Conservation (phyloP, 2,329 filamentous ascomycete species). For the Beauveria scarabaeidicola region DNA sequence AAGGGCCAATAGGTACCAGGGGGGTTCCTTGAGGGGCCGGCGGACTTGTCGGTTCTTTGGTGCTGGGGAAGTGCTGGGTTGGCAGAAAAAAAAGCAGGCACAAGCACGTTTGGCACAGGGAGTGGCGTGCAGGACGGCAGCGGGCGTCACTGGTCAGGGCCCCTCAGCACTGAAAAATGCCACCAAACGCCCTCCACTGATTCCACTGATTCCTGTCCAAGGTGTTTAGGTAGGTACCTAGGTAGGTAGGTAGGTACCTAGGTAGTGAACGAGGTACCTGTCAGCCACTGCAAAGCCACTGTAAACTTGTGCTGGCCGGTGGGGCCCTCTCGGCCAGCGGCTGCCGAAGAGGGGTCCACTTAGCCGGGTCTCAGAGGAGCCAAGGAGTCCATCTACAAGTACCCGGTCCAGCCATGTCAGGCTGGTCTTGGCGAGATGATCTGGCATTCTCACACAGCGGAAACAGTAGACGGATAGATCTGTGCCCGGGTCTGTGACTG, state of each 20-base stretch:
- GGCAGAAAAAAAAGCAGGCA: not conserved
- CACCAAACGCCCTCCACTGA: not conserved
- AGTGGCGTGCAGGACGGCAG: not conserved
- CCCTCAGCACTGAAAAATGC: not conserved
- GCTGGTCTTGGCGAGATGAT: not conserved
- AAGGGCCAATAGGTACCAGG: not conserved
- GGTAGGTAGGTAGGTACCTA: too few relatives aligned
- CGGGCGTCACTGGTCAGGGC: not conserved
- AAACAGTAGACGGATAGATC: not conserved
- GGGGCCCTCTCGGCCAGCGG: conserved; percentile 3
- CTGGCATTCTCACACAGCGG: not conserved
- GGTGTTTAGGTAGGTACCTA: too few relatives aligned
- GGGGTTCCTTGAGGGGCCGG: not conserved
- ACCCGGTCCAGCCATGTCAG: not conserved
- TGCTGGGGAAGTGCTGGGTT: not conserved
- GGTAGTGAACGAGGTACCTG: not conserved
- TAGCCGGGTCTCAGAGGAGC: not conserved
- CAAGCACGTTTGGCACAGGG: not conserved
- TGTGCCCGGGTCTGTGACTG: not conserved
- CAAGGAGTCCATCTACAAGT: not conserved
- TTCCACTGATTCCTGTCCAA: too few relatives aligned
- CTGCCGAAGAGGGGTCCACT: conserved; percentile 1
- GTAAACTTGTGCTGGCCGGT: not conserved
- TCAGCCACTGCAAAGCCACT: not conserved
- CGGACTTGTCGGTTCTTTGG: not conserved